Percentiles rank a stretch among this genome's conserved stretches.
Conservation (phyloP, 2,329 filamentous ascomycete species). For the Fusarium pseudoanthophilum region DNA sequence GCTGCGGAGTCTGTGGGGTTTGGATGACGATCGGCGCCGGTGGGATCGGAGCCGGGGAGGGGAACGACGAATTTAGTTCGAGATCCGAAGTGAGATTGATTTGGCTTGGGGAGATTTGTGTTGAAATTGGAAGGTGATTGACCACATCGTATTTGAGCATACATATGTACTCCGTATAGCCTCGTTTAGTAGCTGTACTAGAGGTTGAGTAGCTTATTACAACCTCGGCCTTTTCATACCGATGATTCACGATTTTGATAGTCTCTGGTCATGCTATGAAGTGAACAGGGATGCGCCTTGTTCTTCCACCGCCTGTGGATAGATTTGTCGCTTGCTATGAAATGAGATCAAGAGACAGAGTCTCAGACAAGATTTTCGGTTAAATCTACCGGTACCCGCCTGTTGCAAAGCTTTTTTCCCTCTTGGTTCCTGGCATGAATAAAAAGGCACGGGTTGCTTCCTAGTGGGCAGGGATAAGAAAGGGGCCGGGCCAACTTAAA, state of each 20-base stretch:
- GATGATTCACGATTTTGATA: slow-evolving; percentile 2
- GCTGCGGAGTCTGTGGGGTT: slow-evolving; percentile 30
- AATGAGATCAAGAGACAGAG: neutral
- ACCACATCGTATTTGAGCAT: neutral
- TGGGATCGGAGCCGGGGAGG: slow-evolving; percentile 32
- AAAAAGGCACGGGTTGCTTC: slow-evolving; percentile 19
- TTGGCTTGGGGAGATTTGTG: neutral
- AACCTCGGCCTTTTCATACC: neutral
- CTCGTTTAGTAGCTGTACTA: neutral
- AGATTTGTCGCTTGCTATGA: neutral
- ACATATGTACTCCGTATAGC: neutral
- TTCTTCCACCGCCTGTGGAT: neutral
- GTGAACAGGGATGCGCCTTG: slow-evolving; percentile 9
- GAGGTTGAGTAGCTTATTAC: neutral
- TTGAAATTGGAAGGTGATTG: slow-evolving; percentile 6
- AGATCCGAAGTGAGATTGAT: slow-evolving; percentile 10
- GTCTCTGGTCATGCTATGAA: neutral
- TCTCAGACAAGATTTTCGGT: slow-evolving; percentile 1
- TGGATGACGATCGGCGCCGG: slow-evolving; percentile 33
- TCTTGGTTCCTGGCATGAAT: slow-evolving; percentile 17
- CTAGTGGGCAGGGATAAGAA: slow-evolving; percentile 28
- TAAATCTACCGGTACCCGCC: slow-evolving; percentile 5
- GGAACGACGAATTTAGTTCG: slow-evolving; percentile 22
- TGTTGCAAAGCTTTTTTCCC: slow-evolving; percentile 14
- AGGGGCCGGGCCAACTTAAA: slow-evolving; percentile 22